Base-by-base conservation (phyloP, 2,329 filamentous ascomycete species). In the Talaromyces sp. region DNA sequence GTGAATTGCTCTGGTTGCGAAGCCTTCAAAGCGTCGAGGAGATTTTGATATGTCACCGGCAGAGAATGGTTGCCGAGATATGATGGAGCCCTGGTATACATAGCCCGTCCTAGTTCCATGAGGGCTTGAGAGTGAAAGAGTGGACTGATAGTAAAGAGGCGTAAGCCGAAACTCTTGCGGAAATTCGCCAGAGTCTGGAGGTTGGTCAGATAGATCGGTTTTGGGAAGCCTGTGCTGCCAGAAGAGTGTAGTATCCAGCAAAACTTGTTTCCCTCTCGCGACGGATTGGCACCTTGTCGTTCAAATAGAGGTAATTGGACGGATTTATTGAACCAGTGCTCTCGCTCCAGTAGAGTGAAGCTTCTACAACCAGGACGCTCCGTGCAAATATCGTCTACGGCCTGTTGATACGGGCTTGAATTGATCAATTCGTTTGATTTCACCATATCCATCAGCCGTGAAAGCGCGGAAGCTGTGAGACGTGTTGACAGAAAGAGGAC, bases 221-320 rank as follows among this genome's bases (percentile, higher is more conserved):
- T 61, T 9, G 61, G 61, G 23, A 70, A 64, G 5, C 69, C 61
- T 27, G 66, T 68, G 4, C 64, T 61, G 9, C 67, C 62, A 9
- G 64, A 65, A 12, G 69, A 70, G 31, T 33, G 64, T 8, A 69
- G 63, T 2, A 68, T 23, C 47, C 69, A 58, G 44, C 65, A 68
- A 30, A 67, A 47, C 18, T 47, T 47, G 7, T 47, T 27, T 6
- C n/a, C 44, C 10, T 47, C 44, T 27, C 44, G 44, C 10, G 18
- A 10, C 6, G 1, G 18, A 47, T 47, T 27, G 10, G 27, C 44
- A 10, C 44, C 44, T 47, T 47, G n/a, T 47, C 44, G 44, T 14
- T 27, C 44, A 27, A 47, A 27, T 27, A 47, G 18, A 14, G 44
- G 18, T 23, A 47, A 12, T 47, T 47, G 44, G 10, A 47, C 44